Conservation (phyloP, 163 green algal genomes). For the Volvox carteri region DNA sequence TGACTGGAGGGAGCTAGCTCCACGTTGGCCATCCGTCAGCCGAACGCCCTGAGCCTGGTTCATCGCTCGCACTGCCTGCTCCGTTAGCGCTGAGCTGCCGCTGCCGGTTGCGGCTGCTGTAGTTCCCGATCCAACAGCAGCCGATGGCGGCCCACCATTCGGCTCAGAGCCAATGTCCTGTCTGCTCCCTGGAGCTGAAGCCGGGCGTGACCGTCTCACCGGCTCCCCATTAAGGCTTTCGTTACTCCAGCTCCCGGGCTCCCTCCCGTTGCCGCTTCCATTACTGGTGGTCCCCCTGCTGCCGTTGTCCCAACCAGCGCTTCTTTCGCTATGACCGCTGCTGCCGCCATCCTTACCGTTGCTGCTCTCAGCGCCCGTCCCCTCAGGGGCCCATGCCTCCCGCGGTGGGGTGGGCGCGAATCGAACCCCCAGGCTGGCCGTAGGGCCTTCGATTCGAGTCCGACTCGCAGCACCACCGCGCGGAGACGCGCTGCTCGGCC, state of each 20-base stretch:
- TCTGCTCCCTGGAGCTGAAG: not conserved
- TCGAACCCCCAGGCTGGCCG: not conserved
- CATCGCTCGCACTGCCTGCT: constrained; percentile 1
- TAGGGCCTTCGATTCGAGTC: not conserved
- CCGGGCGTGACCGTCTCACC: not conserved
- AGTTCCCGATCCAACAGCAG: not conserved
- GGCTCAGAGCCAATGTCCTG: not conserved
- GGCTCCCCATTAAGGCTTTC: not conserved
- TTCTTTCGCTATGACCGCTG: not conserved
- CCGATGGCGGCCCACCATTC: not conserved
- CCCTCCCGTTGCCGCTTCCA: not conserved
- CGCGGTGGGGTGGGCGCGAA: constrained; percentile 29
- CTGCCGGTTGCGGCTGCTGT: constrained; percentile 14
- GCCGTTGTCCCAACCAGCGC: not conserved
- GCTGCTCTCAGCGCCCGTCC: not conserved
- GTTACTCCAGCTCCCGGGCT: not conserved
- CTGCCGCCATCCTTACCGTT: not conserved
- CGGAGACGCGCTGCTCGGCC: not conserved
- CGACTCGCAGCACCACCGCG: not conserved
- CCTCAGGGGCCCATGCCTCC: not conserved
- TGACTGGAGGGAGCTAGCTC: not conserved
- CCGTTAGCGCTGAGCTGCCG: constrained; percentile 30
- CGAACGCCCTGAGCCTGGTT: not conserved
- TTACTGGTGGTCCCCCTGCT: not conserved
- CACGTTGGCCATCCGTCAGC: not conserved